phyloP scores from a whole-genome alignment of 148 eudicot genomes.

The Bassia scoparia region DNA sequence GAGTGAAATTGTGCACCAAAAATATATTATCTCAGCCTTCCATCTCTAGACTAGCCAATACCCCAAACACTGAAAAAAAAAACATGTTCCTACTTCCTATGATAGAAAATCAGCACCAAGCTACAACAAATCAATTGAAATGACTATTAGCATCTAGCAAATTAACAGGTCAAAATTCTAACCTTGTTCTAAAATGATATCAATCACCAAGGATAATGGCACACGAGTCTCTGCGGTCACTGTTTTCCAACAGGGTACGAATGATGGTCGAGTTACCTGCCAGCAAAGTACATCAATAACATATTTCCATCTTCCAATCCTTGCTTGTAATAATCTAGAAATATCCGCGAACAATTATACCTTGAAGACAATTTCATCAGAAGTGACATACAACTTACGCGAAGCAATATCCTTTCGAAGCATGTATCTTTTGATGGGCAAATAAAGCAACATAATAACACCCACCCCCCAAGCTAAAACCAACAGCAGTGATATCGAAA shows the following conservation, averaged over 20 bases:
- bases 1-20: background rate
- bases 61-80: background rate
- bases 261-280: slow-evolving; percentile 79
- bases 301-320: background rate
- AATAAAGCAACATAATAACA: slow-evolving; percentile 63
- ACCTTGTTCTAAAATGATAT: slow-evolving; percentile 88
- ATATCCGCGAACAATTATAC: slow-evolving; percentile 29
- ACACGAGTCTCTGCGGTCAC: slow-evolving; percentile 56
- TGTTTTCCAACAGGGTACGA: slow-evolving; percentile 65
- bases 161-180: slow-evolving; percentile 20
- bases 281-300: slow-evolving; percentile 11
- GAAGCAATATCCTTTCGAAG: slow-evolving; percentile 71
- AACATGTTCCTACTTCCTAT: background rate
- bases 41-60: background rate
- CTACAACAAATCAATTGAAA: background rate
- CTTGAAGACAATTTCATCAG: slow-evolving; percentile 69
- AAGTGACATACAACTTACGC: slow-evolving; percentile 69
- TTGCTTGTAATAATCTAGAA: background rate
- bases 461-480: slow-evolving; percentile 96
- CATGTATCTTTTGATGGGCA: slow-evolving; percentile 70
- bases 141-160: background rate
- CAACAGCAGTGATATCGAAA: slow-evolving; percentile 66
- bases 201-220: slow-evolving; percentile 64
- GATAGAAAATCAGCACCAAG: background rate
- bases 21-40: background rate